Evolutionary conservation across 2,329 filamentous ascomycete genomes (phyloP).

Genomic region (Metarhizium humberi): DNA sequence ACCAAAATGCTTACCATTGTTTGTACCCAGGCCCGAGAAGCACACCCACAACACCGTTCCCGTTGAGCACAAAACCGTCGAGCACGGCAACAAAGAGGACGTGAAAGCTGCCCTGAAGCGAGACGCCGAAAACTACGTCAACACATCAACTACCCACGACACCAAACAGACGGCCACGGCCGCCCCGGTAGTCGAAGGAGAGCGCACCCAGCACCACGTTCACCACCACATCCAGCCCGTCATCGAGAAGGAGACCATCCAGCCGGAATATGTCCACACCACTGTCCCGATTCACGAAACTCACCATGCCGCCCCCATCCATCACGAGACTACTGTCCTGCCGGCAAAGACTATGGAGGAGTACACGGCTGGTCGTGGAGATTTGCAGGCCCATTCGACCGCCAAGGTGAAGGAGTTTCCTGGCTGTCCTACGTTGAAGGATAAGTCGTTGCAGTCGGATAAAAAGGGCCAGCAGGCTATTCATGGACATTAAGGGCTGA

Average conservation of each 20-base stretch:
- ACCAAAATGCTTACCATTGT: neutral
- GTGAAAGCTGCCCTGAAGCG: conserved; percentile 36
- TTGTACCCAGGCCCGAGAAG: conserved; percentile 42
- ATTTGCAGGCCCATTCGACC: conserved; percentile 42
- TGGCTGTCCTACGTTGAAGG: conserved; percentile 42
- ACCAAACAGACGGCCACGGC: conserved; percentile 18
- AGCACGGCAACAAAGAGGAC: conserved; percentile 47
- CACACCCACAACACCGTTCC: conserved; percentile 50
- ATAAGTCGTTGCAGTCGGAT: conserved; percentile 1
- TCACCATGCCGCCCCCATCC: conserved; percentile 57
- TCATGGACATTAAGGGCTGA: neutral
- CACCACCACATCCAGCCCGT: conserved; percentile 64
- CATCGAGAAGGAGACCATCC: conserved; percentile 58
- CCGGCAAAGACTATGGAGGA: conserved; percentile 56
- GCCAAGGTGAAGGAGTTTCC: conserved; percentile 47
- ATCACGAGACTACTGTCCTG: conserved; percentile 55
- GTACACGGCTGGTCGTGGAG: conserved; percentile 41
- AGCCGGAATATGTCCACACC: conserved; percentile 61
- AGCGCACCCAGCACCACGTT: conserved; percentile 35
- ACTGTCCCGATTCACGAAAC: conserved; percentile 64
- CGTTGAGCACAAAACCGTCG: conserved; percentile 51
- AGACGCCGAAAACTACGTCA: conserved; percentile 33
- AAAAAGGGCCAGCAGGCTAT: neutral
- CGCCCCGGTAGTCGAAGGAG: conserved; percentile 17
- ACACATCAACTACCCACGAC: conserved; percentile 18